Evolutionary conservation across 2,329 filamentous ascomycete genomes (phyloP).

Genomic region (Exserohilum rostratum): DNA sequence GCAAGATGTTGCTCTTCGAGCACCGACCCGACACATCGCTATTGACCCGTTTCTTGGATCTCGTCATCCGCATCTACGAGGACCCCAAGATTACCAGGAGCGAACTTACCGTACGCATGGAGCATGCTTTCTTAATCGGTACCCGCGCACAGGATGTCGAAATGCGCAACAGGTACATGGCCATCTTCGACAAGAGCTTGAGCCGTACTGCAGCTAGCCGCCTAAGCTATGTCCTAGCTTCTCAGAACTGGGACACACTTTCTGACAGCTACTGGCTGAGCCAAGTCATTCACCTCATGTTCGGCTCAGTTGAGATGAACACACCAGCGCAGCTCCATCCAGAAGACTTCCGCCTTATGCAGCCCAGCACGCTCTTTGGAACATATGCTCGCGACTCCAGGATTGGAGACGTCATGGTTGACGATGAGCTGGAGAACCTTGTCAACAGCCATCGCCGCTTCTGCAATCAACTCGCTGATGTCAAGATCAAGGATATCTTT

Average conservation of each 20-base stretch:
- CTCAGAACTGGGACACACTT: slow-evolving; percentile 96
- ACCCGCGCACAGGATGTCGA: slow-evolving; percentile 91
- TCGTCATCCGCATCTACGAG: slow-evolving; percentile 98
- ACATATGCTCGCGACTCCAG: slow-evolving; percentile 74
- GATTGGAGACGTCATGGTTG: slow-evolving; percentile 70
- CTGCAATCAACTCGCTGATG: slow-evolving; percentile 78
- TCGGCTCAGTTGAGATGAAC: slow-evolving; percentile 88
- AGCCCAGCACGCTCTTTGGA: slow-evolving; percentile 74
- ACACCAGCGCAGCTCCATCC: slow-evolving; percentile 76
- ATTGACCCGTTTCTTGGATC: slow-evolving; percentile 88
- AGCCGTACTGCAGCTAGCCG: slow-evolving; percentile 91
- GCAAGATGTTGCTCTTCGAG: slow-evolving; percentile 98
- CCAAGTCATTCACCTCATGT: slow-evolving; percentile 89
- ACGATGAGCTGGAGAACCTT: slow-evolving; percentile 81
- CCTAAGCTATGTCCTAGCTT: slow-evolving; percentile 84
- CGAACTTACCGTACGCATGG: slow-evolving; percentile 94
- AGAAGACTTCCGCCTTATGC: slow-evolving; percentile 82
- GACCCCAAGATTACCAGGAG: slow-evolving; percentile 94
- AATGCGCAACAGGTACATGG: slow-evolving; percentile 96
- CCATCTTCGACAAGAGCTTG: slow-evolving; percentile 91
- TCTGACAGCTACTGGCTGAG: slow-evolving; percentile 96
- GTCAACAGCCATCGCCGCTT: slow-evolving; percentile 83
- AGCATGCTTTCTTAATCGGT: slow-evolving; percentile 97
- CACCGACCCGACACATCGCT: slow-evolving; percentile 80
- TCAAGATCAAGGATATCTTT: slow-evolving; percentile 85